Conservation (phyloP, 106 monocot genomes). For the Amphibolis antarctica region DNA sequence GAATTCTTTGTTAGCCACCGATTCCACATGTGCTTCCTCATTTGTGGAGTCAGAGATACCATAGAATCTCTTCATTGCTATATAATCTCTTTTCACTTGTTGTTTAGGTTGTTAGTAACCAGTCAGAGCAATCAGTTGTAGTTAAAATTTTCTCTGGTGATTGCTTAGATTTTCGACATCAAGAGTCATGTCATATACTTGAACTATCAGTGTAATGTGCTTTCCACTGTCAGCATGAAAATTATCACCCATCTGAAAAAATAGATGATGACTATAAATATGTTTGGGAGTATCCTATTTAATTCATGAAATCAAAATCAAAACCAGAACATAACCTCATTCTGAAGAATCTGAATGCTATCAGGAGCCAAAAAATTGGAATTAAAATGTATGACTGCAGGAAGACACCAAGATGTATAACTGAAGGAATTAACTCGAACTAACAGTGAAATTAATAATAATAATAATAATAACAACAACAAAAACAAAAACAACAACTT, state of each 20-base stretch:
- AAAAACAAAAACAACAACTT: no score
- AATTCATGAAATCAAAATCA: neutral
- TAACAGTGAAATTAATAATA: no score
- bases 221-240: constrained; percentile 42
- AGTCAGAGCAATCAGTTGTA: neutral
- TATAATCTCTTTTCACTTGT: neutral
- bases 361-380: constrained; percentile 43
- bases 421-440: constrained; percentile 52
- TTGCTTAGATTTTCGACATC: constrained; percentile 9
- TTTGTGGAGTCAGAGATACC: neutral
- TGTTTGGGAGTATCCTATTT: neutral
- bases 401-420: no score
- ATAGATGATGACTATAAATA: neutral
- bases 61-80: neutral
- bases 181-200: constrained; percentile 58
- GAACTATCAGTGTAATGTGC: constrained; percentile 50
- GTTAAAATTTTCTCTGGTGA: neutral
- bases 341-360: constrained; percentile 10
- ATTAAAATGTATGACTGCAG: constrained; percentile 49
- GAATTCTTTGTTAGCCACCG: neutral
- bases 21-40: constrained; percentile 2
- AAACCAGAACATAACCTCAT: constrained; percentile 22
- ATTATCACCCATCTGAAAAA: constrained; percentile 38
- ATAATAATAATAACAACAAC: no score
- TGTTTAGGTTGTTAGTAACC: constrained; percentile 7